Conservation (phyloP, 495 filamentous ascomycete species). For the Penicillium subrubescens region DNA sequence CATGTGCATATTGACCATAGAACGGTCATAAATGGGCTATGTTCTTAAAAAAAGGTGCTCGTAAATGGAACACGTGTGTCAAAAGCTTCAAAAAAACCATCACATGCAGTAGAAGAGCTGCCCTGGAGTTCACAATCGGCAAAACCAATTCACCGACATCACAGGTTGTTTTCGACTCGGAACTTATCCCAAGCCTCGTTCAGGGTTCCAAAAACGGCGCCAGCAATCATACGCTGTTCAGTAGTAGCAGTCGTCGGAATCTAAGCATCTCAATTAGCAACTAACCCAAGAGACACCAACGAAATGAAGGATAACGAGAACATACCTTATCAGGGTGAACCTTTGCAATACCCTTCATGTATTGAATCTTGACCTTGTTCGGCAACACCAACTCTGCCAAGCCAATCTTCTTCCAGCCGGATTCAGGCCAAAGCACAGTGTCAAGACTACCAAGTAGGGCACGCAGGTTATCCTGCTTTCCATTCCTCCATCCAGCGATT, state of each 20-base stretch:
- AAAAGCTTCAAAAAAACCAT: background rate
- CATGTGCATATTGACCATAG: conserved; percentile 9
- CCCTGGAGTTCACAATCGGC: background rate
- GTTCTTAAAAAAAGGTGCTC: conserved; percentile 9
- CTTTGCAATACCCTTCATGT: conserved; percentile 99
- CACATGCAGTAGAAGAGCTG: conserved; percentile 1
- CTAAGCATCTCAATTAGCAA: conserved; percentile 45
- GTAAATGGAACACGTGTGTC: background rate
- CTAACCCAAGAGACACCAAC: background rate
- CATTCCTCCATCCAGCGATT: conserved; percentile 77
- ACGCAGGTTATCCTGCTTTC: conserved; percentile 89
- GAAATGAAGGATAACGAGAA: conserved; percentile 14
- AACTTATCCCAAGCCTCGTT: conserved; percentile 99
- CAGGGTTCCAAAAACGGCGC: conserved; percentile 84
- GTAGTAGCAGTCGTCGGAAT: conserved; percentile 86
- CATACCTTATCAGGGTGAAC: conserved; percentile 98
- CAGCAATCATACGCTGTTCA: conserved; percentile 91
- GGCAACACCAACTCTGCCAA: conserved; percentile 89
- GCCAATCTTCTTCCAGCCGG: conserved; percentile 95
- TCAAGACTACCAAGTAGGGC: conserved; percentile 89
- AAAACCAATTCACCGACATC: conserved; percentile 1
- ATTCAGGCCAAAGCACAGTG: conserved; percentile 83
- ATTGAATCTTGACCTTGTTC: conserved; percentile 91
- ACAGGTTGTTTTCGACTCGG: conserved; percentile 77
- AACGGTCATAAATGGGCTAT: conserved; percentile 3